Conservation (phyloP, 192 early-diverging fungal species). For the Coemansia pectinata region DNA sequence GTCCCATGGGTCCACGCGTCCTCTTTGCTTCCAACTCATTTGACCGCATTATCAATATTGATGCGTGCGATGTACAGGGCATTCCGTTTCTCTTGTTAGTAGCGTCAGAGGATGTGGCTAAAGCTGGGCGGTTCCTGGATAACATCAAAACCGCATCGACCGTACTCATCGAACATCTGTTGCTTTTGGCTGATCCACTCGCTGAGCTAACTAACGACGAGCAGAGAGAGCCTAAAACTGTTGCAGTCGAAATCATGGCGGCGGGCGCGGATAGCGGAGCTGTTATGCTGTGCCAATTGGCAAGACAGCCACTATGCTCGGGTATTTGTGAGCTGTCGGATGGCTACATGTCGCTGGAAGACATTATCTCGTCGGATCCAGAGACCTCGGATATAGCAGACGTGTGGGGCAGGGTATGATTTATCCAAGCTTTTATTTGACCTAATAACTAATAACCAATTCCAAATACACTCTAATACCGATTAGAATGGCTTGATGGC, state of each 20-base stretch:
- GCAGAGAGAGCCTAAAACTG: background rate
- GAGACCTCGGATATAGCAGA: constrained; percentile 28
- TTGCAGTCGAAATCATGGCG: constrained; percentile 28
- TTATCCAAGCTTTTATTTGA: no score
- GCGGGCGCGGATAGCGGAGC: constrained; percentile 31
- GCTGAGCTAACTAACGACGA: background rate
- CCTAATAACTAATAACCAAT: no score
- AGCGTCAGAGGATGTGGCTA: constrained; percentile 9
- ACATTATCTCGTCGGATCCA: constrained; percentile 38
- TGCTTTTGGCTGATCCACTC: background rate
- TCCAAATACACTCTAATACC: background rate
- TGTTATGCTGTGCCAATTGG: constrained; percentile 31
- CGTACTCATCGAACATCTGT: constrained; percentile 3
- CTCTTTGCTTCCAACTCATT: constrained; percentile 30
- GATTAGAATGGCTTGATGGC: constrained; percentile 48
- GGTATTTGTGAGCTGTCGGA: background rate
- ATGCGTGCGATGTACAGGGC: constrained; percentile 26
- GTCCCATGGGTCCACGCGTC: constrained; percentile 16
- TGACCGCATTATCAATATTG: constrained; percentile 12
- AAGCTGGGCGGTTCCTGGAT: constrained; percentile 18
- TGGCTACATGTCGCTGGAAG: constrained; percentile 37
- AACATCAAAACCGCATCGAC: background rate
- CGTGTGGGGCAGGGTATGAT: constrained; percentile 4
- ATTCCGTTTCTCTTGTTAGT: constrained; percentile 21
- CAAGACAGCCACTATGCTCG: background rate